Evolutionary conservation across 148 eudicot species (phyloP).

Genomic region (Rhododendron ferrugineum): DNA sequence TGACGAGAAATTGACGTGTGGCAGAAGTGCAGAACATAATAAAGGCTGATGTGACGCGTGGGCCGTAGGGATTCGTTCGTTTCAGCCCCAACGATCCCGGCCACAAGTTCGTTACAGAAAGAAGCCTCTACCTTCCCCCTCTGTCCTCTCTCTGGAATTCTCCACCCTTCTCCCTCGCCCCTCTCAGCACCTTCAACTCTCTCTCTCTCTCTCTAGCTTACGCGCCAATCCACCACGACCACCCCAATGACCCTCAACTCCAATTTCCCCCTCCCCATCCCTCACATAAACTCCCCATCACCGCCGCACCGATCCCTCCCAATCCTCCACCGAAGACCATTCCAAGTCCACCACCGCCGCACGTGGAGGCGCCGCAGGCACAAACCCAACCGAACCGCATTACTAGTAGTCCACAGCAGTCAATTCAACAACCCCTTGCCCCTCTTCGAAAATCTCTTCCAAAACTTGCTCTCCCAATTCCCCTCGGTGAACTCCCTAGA

Average conservation of each 20-base stretch:
- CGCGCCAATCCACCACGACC: neutral
- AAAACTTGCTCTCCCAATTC: conserved; percentile 30
- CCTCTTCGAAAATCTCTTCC: conserved; percentile 18
- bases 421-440: neutral
- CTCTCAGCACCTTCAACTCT: neutral
- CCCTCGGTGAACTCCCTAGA: conserved; percentile 24
- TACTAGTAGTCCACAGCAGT: conserved; percentile 7
- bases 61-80: neutral
- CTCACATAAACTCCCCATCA: neutral
- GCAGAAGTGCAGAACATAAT: neutral
- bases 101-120: neutral
- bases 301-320: neutral
- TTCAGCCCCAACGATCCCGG: neutral
- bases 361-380: conserved; percentile 23
- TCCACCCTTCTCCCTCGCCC: neutral
- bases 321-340: neutral
- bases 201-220: neutral
- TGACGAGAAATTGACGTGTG: no score
- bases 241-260: neutral
- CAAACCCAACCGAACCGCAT: conserved; percentile 8
- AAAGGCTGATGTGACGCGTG: neutral
- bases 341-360: conserved; percentile 11
- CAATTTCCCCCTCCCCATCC: neutral
- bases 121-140: neutral
- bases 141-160: neutral